phyloP scores from a whole-genome alignment of 176 grass and related monocot species.

The Oryza glaberrima region DNA sequence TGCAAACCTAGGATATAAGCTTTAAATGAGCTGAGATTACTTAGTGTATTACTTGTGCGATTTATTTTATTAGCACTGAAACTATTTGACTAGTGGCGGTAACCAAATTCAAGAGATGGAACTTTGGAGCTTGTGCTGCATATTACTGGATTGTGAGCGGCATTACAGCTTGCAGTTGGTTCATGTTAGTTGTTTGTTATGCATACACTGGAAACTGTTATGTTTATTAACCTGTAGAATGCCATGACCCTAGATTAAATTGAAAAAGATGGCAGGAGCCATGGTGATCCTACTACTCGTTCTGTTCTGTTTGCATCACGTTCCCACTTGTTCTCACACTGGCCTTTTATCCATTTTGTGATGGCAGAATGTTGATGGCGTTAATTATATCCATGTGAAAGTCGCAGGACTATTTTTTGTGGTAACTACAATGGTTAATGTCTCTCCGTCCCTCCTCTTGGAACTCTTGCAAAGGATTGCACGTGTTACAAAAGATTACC shows the following conservation, averaged over 20 bases:
- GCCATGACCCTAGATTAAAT: slow-evolving; percentile 8
- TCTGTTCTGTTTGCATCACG: background rate
- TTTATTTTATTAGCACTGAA: background rate
- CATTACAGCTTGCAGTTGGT: background rate
- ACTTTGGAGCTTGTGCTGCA: background rate
- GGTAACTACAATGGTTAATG: slow-evolving; percentile 93
- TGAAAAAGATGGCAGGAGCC: background rate
- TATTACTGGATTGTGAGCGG: background rate
- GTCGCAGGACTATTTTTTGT: slow-evolving; percentile 93
- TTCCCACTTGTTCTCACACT: slow-evolving; percentile 32
- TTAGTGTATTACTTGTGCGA: background rate
- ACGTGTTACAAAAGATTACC: slow-evolving; percentile 96
- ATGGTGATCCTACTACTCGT: too few relatives aligned
- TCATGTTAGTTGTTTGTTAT: background rate
- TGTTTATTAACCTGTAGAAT: background rate
- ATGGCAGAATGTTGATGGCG: slow-evolving; percentile 89
- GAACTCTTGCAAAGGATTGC: slow-evolving; percentile 99
- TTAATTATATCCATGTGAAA: slow-evolving; percentile 99
- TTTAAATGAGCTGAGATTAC: slow-evolving; percentile 8
- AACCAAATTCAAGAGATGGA: background rate
- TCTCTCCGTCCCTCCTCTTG: slow-evolving; percentile 92
- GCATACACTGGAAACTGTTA: background rate
- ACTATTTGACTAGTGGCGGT: background rate
- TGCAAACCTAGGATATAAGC: background rate
- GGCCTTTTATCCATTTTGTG: slow-evolving; percentile 18